Evolutionary conservation across 2,329 filamentous ascomycete genomes (phyloP).

Genomic region (Botrytis squamosa): DNA sequence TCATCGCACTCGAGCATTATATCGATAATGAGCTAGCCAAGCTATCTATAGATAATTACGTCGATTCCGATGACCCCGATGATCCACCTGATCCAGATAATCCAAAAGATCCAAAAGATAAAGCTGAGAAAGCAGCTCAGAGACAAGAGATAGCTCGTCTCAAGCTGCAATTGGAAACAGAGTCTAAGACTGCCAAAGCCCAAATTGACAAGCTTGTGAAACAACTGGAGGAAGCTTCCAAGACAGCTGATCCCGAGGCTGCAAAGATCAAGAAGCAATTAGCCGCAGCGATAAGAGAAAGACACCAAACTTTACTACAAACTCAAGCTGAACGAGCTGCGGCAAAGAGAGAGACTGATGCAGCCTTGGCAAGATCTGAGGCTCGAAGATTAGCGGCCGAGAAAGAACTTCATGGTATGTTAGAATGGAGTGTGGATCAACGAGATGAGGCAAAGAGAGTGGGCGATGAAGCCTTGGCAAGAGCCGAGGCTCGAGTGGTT

Average conservation of each 20-base stretch:
- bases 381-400: background rate
- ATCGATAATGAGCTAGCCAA: background rate
- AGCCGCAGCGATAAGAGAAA: background rate
- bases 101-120: background rate
- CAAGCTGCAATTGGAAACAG: background rate
- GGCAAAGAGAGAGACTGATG: background rate
- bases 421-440: rapidly evolving
- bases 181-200: background rate
- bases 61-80: background rate
- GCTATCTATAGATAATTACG: background rate
- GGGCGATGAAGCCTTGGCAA: background rate
- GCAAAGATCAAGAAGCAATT: background rate
- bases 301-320: background rate
- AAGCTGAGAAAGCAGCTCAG: background rate
- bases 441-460: no score
- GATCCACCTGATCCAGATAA: background rate
- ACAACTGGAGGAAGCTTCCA: background rate
- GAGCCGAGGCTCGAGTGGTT: background rate
- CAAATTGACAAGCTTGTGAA: background rate
- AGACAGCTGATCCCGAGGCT: background rate
- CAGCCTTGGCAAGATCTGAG: background rate
- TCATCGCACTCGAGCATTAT: background rate
- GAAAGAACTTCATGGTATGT: background rate
- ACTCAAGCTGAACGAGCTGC: background rate
- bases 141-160: background rate